phyloP scores from a whole-genome alignment of 345 rosid genomes.

The Crucihimalaya himalaica region DNA sequence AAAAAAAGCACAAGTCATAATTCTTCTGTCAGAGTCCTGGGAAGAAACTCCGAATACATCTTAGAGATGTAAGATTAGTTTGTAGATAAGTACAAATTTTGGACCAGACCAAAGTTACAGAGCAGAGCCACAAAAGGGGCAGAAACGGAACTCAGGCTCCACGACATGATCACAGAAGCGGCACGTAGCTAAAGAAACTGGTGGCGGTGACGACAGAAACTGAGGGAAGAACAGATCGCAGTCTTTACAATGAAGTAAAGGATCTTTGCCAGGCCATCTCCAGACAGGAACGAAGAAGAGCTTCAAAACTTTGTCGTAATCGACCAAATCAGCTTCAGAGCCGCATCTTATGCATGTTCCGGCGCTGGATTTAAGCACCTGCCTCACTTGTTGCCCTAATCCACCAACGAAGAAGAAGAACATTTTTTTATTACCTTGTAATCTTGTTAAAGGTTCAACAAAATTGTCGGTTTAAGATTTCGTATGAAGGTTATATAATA shows the following conservation, averaged over 20 bases:
- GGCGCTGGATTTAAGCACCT: conserved; percentile 64
- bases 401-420: conserved; percentile 94
- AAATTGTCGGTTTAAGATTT: too few species aligned
- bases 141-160: conserved; percentile 70
- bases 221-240: conserved; percentile 73
- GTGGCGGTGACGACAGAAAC: conserved; percentile 39
- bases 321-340: conserved; percentile 79
- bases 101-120: conserved; percentile 23
- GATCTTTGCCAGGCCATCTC: conserved; percentile 82
- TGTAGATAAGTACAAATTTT: not conserved
- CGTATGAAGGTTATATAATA: too few species aligned
- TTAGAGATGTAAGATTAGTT: not conserved
- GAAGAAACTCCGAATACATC: too few species aligned
- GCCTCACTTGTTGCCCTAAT: conserved; percentile 72
- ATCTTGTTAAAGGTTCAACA: too few species aligned
- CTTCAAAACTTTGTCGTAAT: conserved; percentile 82
- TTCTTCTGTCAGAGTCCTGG: too few species aligned
- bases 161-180: conserved; percentile 62
- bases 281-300: conserved; percentile 84
- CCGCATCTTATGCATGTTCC: conserved; percentile 73
- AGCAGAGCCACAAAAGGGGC: conserved; percentile 82
- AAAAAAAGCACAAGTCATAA: too few species aligned
- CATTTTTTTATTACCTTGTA: too few species aligned
- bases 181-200: conserved; percentile 44
- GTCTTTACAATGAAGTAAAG: conserved; percentile 53